Evolutionary conservation across 352 stramenopile genomes (phyloP).

Genomic region (Pythium vanterpoolii): DNA sequence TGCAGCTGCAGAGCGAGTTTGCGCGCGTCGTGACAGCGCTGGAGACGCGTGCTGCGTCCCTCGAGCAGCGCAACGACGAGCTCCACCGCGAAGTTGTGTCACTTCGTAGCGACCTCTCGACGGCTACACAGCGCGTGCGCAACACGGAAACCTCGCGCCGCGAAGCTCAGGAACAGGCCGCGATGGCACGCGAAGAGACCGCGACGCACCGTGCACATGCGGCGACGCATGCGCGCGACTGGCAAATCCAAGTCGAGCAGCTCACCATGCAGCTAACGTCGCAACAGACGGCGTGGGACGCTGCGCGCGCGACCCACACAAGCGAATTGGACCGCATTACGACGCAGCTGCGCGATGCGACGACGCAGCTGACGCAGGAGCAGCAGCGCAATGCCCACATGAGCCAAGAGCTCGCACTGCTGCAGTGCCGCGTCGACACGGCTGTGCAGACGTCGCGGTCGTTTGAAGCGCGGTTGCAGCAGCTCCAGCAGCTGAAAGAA

Average conservation of each 20-base stretch:
- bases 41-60: constrained; percentile 48
- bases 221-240: constrained; percentile 4
- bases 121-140: neutral
- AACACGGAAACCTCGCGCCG: neutral
- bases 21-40: constrained; percentile 41
- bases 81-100: constrained; percentile 27
- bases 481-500: constrained; percentile 43
- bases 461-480: constrained; percentile 50
- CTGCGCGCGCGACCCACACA: constrained; percentile 22
- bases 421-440: constrained; percentile 49
- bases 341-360: constrained; percentile 29
- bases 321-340: constrained; percentile 33
- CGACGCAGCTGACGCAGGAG: constrained; percentile 28
- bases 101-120: constrained; percentile 11
- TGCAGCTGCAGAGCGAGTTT: constrained; percentile 67
- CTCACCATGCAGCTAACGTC: constrained; percentile 13
- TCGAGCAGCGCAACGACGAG: constrained; percentile 53
- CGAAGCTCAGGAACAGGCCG: constrained; percentile 1
- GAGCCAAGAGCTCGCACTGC: constrained; percentile 33
- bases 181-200: constrained; percentile 12
- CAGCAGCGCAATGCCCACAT: constrained; percentile 36
- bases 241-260: neutral
- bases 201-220: neutral
- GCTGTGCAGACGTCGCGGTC: constrained; percentile 40
- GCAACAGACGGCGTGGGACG: constrained; percentile 45